Conservation (phyloP, 192 early-diverging fungal genomes). For the Dissophora globulifera region DNA sequence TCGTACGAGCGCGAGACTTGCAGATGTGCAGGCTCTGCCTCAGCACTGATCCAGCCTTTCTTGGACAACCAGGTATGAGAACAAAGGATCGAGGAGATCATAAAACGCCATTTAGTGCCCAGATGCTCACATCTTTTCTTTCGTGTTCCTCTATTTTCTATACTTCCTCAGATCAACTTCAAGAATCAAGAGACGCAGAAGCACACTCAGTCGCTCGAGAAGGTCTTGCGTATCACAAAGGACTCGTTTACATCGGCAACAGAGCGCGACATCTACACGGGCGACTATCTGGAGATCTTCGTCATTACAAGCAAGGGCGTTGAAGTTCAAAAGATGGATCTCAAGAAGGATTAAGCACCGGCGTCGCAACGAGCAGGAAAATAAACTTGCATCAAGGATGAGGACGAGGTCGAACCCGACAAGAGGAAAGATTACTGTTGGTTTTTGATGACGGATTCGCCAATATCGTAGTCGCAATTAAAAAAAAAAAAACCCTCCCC, state of each 20-base stretch:
- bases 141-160: too few species aligned
- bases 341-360: slow-evolving; percentile 89
- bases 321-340: slow-evolving; percentile 72
- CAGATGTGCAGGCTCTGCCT: slow-evolving; percentile 84
- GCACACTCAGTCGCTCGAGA: slow-evolving; percentile 60
- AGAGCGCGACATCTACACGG: slow-evolving; percentile 99
- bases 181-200: slow-evolving; percentile 72
- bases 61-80: slow-evolving; percentile 88
- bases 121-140: neutral
- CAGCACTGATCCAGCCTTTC: slow-evolving; percentile 95
- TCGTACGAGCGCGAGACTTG: slow-evolving; percentile 83
- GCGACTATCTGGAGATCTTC: slow-evolving; percentile 94
- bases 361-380: too few species aligned
- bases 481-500: too few species aligned
- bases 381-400: neutral
- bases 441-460: too few species aligned
- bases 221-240: slow-evolving; percentile 83
- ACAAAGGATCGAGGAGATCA: neutral
- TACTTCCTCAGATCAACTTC: slow-evolving; percentile 66
- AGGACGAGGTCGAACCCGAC: neutral
- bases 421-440: too few species aligned
- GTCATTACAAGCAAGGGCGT: slow-evolving; percentile 84
- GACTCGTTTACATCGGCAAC: slow-evolving; percentile 97
- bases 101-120: neutral
- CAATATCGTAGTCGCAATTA: too few species aligned